Evolutionary conservation across 257 asterid genomes (phyloP).

Genomic region (Petunia axillaris): DNA sequence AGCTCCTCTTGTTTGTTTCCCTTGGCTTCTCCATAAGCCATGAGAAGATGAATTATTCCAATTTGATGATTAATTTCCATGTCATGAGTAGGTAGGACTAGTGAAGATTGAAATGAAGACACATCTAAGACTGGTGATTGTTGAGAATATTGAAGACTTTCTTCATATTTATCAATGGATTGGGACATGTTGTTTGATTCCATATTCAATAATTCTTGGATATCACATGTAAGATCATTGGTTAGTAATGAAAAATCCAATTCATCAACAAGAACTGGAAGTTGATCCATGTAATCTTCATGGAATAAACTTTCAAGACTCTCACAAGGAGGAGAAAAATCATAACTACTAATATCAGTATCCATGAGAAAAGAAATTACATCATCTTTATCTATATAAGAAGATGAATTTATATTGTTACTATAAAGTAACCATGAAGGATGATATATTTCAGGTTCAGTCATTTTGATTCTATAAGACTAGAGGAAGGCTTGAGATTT

Average conservation of each 20-base stretch:
- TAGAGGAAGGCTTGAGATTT: neutral
- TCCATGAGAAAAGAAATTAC: neutral
- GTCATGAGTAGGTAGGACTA: slow-evolving; percentile 39
- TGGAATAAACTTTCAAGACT: neutral
- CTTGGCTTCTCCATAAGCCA: slow-evolving; percentile 52
- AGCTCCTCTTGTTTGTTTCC: slow-evolving; percentile 40
- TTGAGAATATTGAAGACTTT: neutral
- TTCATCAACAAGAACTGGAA: neutral
- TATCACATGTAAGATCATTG: neutral
- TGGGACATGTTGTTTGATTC: neutral
- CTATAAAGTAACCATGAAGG: slow-evolving; percentile 22
- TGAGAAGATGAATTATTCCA: slow-evolving; percentile 40
- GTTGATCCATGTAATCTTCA: neutral
- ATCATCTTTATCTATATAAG: neutral
- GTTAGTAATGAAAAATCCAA: neutral
- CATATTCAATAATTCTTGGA: neutral
- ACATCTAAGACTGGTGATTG: slow-evolving; percentile 26
- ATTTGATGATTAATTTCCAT: slow-evolving; percentile 38
- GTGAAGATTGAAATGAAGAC: slow-evolving; percentile 25
- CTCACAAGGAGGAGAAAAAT: no score
- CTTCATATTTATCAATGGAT: neutral
- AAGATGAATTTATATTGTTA: slow-evolving; percentile 27
- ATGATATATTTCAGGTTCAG: slow-evolving; percentile 21
- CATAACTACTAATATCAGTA: neutral
- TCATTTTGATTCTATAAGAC: neutral